Percentiles rank a stretch among this genome's conserved stretches.
phyloP scores from a whole-genome alignment of 2,329 filamentous ascomycete genomes.

The Tolypocladium cylindrosporum region DNA sequence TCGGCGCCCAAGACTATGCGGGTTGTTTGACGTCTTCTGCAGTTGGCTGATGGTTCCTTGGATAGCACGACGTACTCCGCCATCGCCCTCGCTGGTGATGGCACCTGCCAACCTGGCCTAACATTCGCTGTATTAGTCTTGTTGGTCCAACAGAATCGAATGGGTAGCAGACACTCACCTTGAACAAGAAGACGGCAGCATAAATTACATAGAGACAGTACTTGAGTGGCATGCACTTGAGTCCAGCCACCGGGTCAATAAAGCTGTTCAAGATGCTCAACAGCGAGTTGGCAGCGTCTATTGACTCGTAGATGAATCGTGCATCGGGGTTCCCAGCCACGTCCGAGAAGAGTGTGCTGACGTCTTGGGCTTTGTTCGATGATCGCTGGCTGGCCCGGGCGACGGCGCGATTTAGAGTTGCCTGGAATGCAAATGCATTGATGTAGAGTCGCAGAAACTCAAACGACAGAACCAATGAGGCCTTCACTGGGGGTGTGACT shows the following conservation, averaged over 20 bases:
- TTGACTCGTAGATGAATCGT: constrained; percentile 56
- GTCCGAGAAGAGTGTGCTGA: constrained; percentile 36
- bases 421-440: constrained; percentile 68
- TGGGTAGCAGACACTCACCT: constrained; percentile 26
- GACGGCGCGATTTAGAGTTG: constrained; percentile 45
- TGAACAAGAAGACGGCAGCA: constrained; percentile 55
- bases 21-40: constrained; percentile 44
- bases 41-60: constrained; percentile 48
- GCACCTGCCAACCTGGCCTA: constrained; percentile 49
- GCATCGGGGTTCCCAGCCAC: constrained; percentile 52
- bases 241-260: constrained; percentile 45
- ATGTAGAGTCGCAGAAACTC: constrained; percentile 66
- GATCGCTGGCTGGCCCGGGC: constrained; percentile 19
- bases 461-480: constrained; percentile 58
- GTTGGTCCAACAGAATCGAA: too few relatives aligned
- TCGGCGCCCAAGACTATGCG: constrained; percentile 49
- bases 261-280: constrained; percentile 49
- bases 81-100: constrained; percentile 42
- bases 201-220: constrained; percentile 56
- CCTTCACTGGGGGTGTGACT: constrained; percentile 56
- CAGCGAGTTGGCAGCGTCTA: constrained; percentile 53
- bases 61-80: constrained; percentile 47
- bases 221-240: constrained; percentile 54
- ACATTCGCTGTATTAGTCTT: background rate
- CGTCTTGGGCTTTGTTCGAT: constrained; percentile 22